phyloP scores from a whole-genome alignment of 768 basidiomycete genomes.

The Serendipita sp. region DNA sequence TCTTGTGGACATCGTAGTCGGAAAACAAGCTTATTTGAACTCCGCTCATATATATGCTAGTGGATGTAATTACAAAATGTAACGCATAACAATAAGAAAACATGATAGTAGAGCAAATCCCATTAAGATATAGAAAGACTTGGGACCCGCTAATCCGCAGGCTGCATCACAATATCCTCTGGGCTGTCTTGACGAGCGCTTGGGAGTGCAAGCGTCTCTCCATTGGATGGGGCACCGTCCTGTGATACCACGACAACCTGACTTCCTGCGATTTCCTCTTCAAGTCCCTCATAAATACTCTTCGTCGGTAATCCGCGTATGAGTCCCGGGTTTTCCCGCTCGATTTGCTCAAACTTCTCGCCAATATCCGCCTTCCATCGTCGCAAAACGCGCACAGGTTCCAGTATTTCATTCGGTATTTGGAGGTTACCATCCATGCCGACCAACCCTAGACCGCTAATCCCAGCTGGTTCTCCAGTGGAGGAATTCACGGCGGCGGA shows the following conservation, averaged over 20 bases:
- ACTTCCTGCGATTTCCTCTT: constrained; percentile 36
- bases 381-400: constrained; percentile 58
- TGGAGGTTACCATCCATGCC: constrained; percentile 49
- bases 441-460: constrained; percentile 20
- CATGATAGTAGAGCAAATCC: background rate
- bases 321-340: constrained; percentile 43
- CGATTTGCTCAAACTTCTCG: constrained; percentile 57
- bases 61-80: background rate
- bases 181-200: background rate
- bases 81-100: background rate
- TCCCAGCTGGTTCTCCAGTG: constrained; percentile 17
- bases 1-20: constrained; percentile 16
- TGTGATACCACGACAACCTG: too few relatives aligned
- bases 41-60: background rate
- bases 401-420: constrained; percentile 50
- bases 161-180: background rate
- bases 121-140: background rate
- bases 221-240: too few relatives aligned
- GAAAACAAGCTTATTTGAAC: background rate
- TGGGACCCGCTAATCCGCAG: background rate
- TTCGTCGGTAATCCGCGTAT: constrained; percentile 62
- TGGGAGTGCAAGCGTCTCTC: too few relatives aligned
- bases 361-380: constrained; percentile 71
- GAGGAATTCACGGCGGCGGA: constrained; percentile 20
- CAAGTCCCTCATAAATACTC: constrained; percentile 63